Evolutionary conservation across 768 basidiomycete genomes (phyloP), one percentile per base, ranked within the genome.

Genomic region (Tulasnella sp.): DNA sequence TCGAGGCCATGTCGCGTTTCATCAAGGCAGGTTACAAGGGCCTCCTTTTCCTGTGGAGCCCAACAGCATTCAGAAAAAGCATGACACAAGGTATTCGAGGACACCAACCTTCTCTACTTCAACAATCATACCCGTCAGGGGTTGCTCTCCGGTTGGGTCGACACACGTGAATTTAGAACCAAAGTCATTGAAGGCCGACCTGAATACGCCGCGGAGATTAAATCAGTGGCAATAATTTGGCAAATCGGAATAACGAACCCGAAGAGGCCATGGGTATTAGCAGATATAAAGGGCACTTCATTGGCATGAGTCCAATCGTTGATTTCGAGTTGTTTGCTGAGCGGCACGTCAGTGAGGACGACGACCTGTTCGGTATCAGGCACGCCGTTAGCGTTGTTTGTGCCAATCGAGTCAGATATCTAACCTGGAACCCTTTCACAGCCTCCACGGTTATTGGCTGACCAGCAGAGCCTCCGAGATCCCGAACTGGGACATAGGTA

Each of bases 1-100:
- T 98, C 96, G n/a, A 99, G 90, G 28, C 98, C 98, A 85, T 99
- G 98, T 81, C 98, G 91, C 16, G 97, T 94, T 88, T 99, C 98
- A 83, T 99, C 98, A 81, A 98, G 88, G 85, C 96, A 98, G 16
- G 97, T 98, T 9, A 99, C 97, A 31, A 99, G 86, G n/a, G 93
- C 97, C 77, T 98, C 96, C 72, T 89, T 88, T 81, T 92, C 93
- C 96, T 97, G 81, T n/a, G 80, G 42, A 46, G 44, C 74, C 73
- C 24, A 60, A 60, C 31, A 69, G 4, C 64, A 37, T 42, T 42
- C 12, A 42, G 34, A 77, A 80, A 72, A 34, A 2, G 34, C 22
- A 34, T 37, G 16, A 34, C 31, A 7, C 28, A 5, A 44, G 50
- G 31, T 37, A 37, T 9, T 28, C n/a, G 54, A 50, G 44, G 16